Evolutionary conservation across 2,329 filamentous ascomycete species (phyloP), one percentile per base, ranked within the genome.

Genomic region (Lasiodiplodia gonubiensis): DNA sequence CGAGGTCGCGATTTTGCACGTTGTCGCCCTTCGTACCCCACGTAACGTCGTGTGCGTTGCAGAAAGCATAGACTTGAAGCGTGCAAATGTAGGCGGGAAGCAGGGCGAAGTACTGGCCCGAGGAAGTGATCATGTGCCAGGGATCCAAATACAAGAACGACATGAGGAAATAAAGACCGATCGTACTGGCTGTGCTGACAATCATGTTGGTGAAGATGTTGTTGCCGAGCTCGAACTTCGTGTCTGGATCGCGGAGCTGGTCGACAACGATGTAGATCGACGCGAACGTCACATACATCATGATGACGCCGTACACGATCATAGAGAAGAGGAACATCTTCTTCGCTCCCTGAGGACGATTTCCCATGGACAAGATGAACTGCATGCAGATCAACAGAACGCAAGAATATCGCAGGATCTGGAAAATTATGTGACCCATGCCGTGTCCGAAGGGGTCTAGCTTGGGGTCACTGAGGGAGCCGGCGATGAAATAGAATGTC

Each of bases 1-100:
- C 95, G 0, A 99, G 88, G 77, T 99, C 96, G 8, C 92, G 97
- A 79, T 92, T 90, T 74, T 95, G 90, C 42, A 97, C 89, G 79
- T 99, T 99, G 85, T 99, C 95, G 67, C 95, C 95, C 82, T 99
- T 99, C 54, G 95, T 99, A 53, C 95, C 95, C 95, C 95, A 99
- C 0, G 94, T 97, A 23, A 99, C 93, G 78, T 99, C 95, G 86
- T 99, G 95, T 0, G 94, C 97, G 82, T 99, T 99, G 84, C 95
- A 98, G 80, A 99, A 99, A 52, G 95, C 95, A 81, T 99, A 99
- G 23, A 98, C 93, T 80, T 99, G 95, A 2, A 99, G 86, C 0
- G 93, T 98, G 83, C 95, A 98, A 80, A 99, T 97, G 83, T 98
- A 99, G 48, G 86, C 90, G 0, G 95, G 95, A 42, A 99, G 85